Evolutionary conservation across 164 flowering plant species (phyloP).

Genomic region (Amborella trichopoda): DNA sequence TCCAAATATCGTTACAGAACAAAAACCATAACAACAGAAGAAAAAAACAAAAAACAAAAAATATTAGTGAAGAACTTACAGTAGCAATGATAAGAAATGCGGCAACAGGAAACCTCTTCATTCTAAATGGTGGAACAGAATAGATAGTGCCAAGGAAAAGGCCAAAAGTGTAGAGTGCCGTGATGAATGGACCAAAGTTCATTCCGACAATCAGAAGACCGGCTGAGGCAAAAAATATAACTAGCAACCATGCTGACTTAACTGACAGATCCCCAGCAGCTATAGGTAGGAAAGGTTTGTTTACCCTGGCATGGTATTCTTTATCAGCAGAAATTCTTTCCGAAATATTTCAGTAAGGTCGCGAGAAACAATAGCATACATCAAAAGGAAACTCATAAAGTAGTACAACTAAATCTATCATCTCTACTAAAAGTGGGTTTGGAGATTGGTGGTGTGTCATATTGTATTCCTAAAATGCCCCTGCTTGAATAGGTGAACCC

Average conservation of each 20-base stretch:
- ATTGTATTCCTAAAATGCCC: too few species aligned
- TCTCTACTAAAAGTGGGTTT: too few species aligned
- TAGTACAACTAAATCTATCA: too few species aligned
- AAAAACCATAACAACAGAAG: too few species aligned
- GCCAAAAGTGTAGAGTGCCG: slow-evolving; percentile 79
- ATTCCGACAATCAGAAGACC: slow-evolving; percentile 59
- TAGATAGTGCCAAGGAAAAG: slow-evolving; percentile 93
- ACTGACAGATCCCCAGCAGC: slow-evolving; percentile 98
- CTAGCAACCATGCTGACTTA: slow-evolving; percentile 87
- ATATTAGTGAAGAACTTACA: slow-evolving; percentile 28
- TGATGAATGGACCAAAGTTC: slow-evolving; percentile 87
- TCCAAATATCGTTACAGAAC: too few species aligned
- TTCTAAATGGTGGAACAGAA: slow-evolving; percentile 94
- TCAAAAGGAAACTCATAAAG: too few species aligned
- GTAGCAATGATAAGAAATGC: slow-evolving; percentile 99
- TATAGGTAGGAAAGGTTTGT: slow-evolving; percentile 95
- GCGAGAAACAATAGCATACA: too few species aligned
- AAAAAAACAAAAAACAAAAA: not conserved
- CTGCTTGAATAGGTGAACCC: too few species aligned
- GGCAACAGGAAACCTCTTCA: slow-evolving; percentile 88
- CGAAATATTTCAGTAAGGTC: too few species aligned
- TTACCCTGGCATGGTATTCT: too few species aligned
- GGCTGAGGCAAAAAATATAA: slow-evolving; percentile 54
- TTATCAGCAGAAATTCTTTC: too few species aligned
- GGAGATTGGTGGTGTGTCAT: too few species aligned